These are phyloP conservation scores for Kernera saxatilis DNA, from an alignment of 345 rosid species.

Conservation along the genomic window DNA sequence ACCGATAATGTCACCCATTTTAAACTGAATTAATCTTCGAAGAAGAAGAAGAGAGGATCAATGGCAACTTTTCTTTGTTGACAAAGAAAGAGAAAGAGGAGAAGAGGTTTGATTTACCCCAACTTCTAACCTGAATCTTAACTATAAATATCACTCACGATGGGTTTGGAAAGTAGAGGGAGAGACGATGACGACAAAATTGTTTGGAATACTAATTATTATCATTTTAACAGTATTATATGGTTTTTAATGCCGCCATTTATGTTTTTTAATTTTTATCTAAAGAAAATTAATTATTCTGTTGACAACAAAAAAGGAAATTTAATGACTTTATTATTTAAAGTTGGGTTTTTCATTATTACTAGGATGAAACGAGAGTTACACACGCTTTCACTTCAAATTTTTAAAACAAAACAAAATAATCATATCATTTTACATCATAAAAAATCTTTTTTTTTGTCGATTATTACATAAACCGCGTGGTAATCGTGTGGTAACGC, in stretches of 20 bases:
- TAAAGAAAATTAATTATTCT: background rate
- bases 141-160: slow-evolving; percentile 39
- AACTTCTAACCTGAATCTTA: slow-evolving; percentile 74
- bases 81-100: slow-evolving; percentile 5
- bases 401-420: background rate
- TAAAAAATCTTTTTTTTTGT: background rate
- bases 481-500: background rate
- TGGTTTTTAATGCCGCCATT: background rate
- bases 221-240: background rate
- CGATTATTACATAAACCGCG: background rate
- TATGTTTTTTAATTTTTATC: background rate
- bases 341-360: background rate
- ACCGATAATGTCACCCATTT: slow-evolving; percentile 38
- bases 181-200: slow-evolving; percentile 19
- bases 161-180: slow-evolving; percentile 25
- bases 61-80: background rate
- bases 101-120: slow-evolving; percentile 34
- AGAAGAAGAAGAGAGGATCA: slow-evolving; percentile 15
- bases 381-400: slow-evolving; percentile 6
- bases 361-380: background rate
- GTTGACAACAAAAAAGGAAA: background rate
- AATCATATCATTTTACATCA: background rate
- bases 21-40: slow-evolving; percentile 3
- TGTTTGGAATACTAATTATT: slow-evolving; percentile 2
- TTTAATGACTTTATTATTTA: background rate